phyloP scores from a whole-genome alignment of 306 rosid species.

The Fragaria iinumae region DNA sequence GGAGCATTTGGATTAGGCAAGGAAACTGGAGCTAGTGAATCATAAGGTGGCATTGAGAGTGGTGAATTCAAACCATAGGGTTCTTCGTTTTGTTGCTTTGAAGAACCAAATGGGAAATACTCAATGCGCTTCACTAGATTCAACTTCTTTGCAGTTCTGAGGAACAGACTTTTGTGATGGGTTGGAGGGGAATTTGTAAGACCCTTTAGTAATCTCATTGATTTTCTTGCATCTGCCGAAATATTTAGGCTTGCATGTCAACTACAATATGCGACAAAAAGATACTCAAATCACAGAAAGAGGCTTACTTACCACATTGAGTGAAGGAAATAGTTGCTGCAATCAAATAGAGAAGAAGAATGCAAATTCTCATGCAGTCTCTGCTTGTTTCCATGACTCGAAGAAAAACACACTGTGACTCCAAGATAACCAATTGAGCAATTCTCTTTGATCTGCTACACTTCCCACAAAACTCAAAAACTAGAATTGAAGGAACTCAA shows the following conservation, averaged over 20 bases:
- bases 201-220: constrained; percentile 37
- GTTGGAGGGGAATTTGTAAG: constrained; percentile 13
- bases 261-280: not conserved
- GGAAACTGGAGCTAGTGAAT: constrained; percentile 62
- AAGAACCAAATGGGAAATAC: constrained; percentile 36
- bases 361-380: constrained; percentile 24
- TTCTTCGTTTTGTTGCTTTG: constrained; percentile 45
- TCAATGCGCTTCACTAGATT: constrained; percentile 42
- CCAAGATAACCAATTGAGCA: constrained; percentile 4
- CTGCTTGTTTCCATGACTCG: constrained; percentile 45
- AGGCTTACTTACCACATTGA: constrained; percentile 72
- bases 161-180: constrained; percentile 36
- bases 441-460: constrained; percentile 16
- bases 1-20: constrained; percentile 44
- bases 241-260: not conserved
- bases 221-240: constrained; percentile 53
- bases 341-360: constrained; percentile 42
- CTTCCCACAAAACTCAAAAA: constrained; percentile 33
- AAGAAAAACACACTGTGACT: constrained; percentile 10
- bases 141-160: constrained; percentile 49
- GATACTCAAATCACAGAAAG: not conserved
- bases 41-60: constrained; percentile 70
- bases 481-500: constrained; percentile 24
- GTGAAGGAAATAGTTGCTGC: constrained; percentile 45
- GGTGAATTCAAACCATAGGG: constrained; percentile 75